Base-by-base conservation (phyloP, 2,329 filamentous ascomycete genomes). In the Microcyclosporella mali region DNA sequence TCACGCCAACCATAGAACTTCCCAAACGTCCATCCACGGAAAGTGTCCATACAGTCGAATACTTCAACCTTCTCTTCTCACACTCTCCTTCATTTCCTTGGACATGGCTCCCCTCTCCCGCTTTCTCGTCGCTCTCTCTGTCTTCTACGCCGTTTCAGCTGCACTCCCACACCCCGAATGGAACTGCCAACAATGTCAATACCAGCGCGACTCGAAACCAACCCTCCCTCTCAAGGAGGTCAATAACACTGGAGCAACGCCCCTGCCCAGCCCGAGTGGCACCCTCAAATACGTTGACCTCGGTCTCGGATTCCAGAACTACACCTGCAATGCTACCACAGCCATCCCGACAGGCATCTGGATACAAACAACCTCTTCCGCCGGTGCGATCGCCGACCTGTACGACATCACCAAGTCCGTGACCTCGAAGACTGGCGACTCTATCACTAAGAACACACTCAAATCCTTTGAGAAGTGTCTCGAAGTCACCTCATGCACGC, bases 301-400 rank as follows among this genome's bases (percentile, higher is more conserved):
- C 32, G 81, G 80, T 52, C 74, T 81, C 53, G 81, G 81, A 44
- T 75, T 81, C 55, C 81, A 84, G 57, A 84, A 84, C 72, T 84
- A 84, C 69, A 81, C 77, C 29, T 84, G 81, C 64, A 59, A 55
- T 21, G 46, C 56, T 8, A 50, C 49, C 11, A 47, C n/a, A n/a
- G n/a, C n/a, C n/a, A n/a, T n/a, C n/a, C n/a, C n/a, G n/a, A n/a
- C 56, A 6, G 37, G 40, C 30, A 49, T 43, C 21, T 60, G 51
- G 46, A 43, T 55, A 49, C 43, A 51, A 36, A 53, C 61, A 59
- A 2, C 51, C 55, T 0, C 66, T 70, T 21, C 55, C 55, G 4
- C 62, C 68, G 67, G 69, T n/a, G 60, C 66, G 37, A 56, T 66
- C 6, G 53, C 66, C n/a, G 71, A 75, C 2, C 36, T 44, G 8